phyloP scores from a whole-genome alignment of 768 basidiomycete genomes.

The Auricularia sp. region DNA sequence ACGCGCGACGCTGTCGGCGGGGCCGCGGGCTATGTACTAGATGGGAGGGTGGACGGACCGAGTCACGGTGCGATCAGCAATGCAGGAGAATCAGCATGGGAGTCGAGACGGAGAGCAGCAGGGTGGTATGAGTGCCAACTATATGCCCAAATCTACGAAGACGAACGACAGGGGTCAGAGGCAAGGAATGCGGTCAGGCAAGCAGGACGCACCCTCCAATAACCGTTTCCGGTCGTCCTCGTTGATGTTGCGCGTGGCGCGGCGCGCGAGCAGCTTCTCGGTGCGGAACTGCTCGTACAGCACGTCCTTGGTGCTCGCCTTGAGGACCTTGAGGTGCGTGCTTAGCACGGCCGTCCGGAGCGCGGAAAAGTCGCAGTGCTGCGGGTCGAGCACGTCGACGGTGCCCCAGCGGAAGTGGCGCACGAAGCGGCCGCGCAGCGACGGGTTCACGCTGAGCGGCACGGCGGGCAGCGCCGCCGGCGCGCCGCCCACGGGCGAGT shows the following conservation, averaged over 20 bases:
- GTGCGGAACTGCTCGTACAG: constrained; percentile 90
- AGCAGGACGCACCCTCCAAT: constrained; percentile 44
- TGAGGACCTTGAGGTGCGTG: constrained; percentile 77
- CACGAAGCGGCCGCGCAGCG: constrained; percentile 64
- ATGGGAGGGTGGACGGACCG: no score
- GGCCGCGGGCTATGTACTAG: background rate
- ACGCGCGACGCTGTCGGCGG: background rate
- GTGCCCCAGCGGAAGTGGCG: constrained; percentile 83
- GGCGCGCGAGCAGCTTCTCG: constrained; percentile 78
- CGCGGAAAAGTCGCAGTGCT: constrained; percentile 80
- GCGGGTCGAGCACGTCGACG: constrained; percentile 75
- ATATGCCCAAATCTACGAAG: background rate
- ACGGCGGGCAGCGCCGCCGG: constrained; percentile 26
- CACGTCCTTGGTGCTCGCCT: constrained; percentile 75
- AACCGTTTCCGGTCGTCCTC: constrained; percentile 64
- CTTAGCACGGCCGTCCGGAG: constrained; percentile 75
- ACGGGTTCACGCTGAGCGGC: constrained; percentile 44
- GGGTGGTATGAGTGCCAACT: background rate
- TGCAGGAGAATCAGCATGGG: background rate
- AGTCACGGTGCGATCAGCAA: background rate
- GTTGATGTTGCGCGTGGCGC: constrained; percentile 69
- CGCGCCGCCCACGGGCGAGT: background rate
- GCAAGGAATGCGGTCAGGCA: background rate
- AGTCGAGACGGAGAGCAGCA: background rate
- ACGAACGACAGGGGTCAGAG: background rate